phyloP scores from a whole-genome alignment of 768 basidiomycete species.

The Boletellus sp. region DNA sequence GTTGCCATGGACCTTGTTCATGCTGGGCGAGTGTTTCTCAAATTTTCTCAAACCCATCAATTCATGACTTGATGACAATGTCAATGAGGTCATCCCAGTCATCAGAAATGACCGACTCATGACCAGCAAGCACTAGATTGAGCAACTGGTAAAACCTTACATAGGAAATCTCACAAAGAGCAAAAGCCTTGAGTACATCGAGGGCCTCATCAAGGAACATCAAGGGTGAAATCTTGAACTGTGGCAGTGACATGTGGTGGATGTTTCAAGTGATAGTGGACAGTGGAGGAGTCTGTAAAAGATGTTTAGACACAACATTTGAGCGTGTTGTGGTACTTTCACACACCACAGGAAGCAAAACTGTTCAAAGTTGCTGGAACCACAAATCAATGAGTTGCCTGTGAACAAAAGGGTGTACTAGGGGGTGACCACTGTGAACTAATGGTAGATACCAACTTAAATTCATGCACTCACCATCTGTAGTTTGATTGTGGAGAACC shows the following conservation, averaged over 20 bases:
- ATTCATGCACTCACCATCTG: too few relatives aligned
- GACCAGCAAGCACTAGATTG: neutral
- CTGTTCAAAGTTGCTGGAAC: too few relatives aligned
- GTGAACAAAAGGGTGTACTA: too few relatives aligned
- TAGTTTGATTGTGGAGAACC: too few relatives aligned
- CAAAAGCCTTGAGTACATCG: neutral
- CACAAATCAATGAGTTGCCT: too few relatives aligned
- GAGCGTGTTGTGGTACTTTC: neutral
- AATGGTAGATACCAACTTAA: too few relatives aligned
- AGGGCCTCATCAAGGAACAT: neutral
- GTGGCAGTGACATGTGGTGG: neutral
- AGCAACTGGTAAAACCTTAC: neutral
- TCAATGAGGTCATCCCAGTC: neutral
- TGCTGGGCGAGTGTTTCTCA: too few relatives aligned
- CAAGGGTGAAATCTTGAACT: neutral
- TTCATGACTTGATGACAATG: neutral
- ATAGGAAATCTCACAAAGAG: neutral
- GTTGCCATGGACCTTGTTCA: too few relatives aligned
- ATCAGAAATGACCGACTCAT: neutral
- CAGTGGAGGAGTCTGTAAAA: too few relatives aligned
- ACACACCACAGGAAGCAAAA: too few relatives aligned
- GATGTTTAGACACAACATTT: neutral
- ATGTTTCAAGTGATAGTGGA: neutral
- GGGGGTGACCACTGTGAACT: too few relatives aligned
- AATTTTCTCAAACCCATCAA: neutral